phyloP scores from a whole-genome alignment of 192 early-diverging fungal species.

The Backusella mclennaniae region DNA sequence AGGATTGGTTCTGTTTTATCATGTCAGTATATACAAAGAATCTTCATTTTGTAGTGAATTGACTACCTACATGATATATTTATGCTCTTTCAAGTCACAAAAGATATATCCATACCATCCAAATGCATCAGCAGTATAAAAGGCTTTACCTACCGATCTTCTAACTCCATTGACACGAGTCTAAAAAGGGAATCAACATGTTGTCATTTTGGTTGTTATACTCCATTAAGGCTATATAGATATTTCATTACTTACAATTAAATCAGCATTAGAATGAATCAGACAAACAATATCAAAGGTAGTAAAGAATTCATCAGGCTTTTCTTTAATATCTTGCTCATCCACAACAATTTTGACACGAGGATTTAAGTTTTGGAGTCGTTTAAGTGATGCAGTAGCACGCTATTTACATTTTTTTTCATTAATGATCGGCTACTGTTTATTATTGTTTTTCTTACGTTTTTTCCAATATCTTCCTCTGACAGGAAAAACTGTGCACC shows the following conservation, averaged over 20 bases:
- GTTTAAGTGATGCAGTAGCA: slow-evolving; percentile 51
- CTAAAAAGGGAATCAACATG: slow-evolving; percentile 15
- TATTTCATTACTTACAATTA: slow-evolving; percentile 37
- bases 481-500: slow-evolving; percentile 74
- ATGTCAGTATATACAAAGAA: background rate
- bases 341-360: slow-evolving; percentile 68
- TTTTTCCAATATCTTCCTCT: slow-evolving; percentile 65
- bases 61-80: slow-evolving; percentile 51
- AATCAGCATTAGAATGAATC: slow-evolving; percentile 42
- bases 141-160: slow-evolving; percentile 53
- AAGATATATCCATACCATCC: slow-evolving; percentile 89
- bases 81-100: slow-evolving; percentile 69
- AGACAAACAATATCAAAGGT: slow-evolving; percentile 71
- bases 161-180: slow-evolving; percentile 63
- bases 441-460: slow-evolving; percentile 48
- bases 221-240: too few relatives aligned
- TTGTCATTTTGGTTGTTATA: too few relatives aligned
- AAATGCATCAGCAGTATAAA: slow-evolving; percentile 63
- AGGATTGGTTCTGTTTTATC: slow-evolving; percentile 23
- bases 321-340: slow-evolving; percentile 36
- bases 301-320: slow-evolving; percentile 52
- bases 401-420: background rate
- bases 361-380: slow-evolving; percentile 78
- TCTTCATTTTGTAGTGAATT: too few relatives aligned
- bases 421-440: background rate